Evolutionary conservation across 495 filamentous ascomycete species (phyloP).

Genomic region (Penicillium coprophilum): DNA sequence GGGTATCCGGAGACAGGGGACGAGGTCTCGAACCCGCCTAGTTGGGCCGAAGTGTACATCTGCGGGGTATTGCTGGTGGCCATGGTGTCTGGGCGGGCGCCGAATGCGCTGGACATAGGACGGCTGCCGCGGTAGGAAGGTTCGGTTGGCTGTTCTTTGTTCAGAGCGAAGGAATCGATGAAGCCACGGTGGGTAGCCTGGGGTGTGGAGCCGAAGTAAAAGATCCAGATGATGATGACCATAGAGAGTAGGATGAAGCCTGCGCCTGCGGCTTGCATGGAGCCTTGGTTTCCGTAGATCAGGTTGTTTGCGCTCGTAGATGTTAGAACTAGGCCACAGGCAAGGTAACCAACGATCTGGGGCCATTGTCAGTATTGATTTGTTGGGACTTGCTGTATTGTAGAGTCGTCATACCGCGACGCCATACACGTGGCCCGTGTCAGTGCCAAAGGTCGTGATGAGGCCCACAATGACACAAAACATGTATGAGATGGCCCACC

Average conservation of each 20-base stretch:
- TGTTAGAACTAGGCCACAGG: constrained; percentile 76
- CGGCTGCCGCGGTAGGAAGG: constrained; percentile 62
- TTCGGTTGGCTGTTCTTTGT: constrained; percentile 68
- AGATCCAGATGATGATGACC: constrained; percentile 95
- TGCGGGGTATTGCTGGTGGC: constrained; percentile 77
- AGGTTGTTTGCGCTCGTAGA: constrained; percentile 80
- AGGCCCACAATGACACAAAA: constrained; percentile 79
- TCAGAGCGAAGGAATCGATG: constrained; percentile 91
- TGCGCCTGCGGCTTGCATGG: constrained; percentile 83
- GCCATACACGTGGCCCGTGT: constrained; percentile 80
- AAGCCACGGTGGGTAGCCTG: constrained; percentile 85
- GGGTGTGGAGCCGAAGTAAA: constrained; percentile 94
- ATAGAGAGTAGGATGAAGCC: constrained; percentile 96
- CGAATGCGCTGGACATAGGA: constrained; percentile 49
- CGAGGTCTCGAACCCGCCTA: constrained; percentile 94
- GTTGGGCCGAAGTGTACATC: constrained; percentile 94
- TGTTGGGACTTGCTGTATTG: neutral
- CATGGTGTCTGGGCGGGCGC: constrained; percentile 75
- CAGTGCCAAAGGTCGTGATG: constrained; percentile 74
- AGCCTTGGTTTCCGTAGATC: constrained; percentile 66
- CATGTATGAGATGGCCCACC: constrained; percentile 87
- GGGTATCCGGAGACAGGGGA: constrained; percentile 82
- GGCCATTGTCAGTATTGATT: constrained; percentile 17
- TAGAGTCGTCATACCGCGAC: constrained; percentile 64
- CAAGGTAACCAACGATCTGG: constrained; percentile 80